A percentile compares a stretch with the other conserved stretches of the same genome.
Conservation (phyloP, 2,329 filamentous ascomycete species). For the Rachicladosporium sp. region DNA sequence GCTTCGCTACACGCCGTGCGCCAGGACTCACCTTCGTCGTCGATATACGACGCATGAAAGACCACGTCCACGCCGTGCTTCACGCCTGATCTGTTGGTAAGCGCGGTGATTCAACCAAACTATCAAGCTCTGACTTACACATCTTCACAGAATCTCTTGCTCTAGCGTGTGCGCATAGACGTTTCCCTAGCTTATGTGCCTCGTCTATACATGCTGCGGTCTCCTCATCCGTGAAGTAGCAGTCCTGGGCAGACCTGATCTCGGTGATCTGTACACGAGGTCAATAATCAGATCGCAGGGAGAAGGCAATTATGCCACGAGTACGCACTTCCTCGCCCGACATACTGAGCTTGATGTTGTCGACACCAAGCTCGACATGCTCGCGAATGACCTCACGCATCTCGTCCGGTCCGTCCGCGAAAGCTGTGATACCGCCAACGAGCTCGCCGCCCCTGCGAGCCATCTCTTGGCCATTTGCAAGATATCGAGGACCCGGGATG, state of each 20-base stretch:
- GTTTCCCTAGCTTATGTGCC: slow-evolving; percentile 28
- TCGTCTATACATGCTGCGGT: slow-evolving; percentile 38
- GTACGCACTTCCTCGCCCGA: slow-evolving; percentile 11
- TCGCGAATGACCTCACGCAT: slow-evolving; percentile 18
- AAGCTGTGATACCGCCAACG: slow-evolving; percentile 30
- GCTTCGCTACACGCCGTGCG: too few species aligned
- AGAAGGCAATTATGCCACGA: too few species aligned
- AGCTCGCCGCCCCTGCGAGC: slow-evolving; percentile 34
- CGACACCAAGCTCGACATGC: slow-evolving; percentile 22
- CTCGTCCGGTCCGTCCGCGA: slow-evolving; percentile 21
- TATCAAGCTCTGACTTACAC: slow-evolving; percentile 13
- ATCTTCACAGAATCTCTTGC: slow-evolving; percentile 33
- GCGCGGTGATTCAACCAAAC: too few species aligned
- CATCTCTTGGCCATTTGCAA: slow-evolving; percentile 40
- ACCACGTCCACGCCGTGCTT: slow-evolving; percentile 36
- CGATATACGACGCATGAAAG: slow-evolving; percentile 35
- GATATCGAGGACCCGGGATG: slow-evolving; percentile 36
- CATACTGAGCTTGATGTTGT: slow-evolving; percentile 24
- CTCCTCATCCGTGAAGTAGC: slow-evolving; percentile 36
- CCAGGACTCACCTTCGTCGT: slow-evolving; percentile 21
- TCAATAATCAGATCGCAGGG: too few species aligned
- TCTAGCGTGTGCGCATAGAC: slow-evolving; percentile 35
- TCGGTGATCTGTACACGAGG: slow-evolving; percentile 14
- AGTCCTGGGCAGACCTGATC: slow-evolving; percentile 27
- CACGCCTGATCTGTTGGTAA: slow-evolving; percentile 8